These are phyloP conservation scores for Pholiota adiposa DNA, from an alignment of 1,284 basidiomycete genomes.

Conservation along the genomic window DNA sequence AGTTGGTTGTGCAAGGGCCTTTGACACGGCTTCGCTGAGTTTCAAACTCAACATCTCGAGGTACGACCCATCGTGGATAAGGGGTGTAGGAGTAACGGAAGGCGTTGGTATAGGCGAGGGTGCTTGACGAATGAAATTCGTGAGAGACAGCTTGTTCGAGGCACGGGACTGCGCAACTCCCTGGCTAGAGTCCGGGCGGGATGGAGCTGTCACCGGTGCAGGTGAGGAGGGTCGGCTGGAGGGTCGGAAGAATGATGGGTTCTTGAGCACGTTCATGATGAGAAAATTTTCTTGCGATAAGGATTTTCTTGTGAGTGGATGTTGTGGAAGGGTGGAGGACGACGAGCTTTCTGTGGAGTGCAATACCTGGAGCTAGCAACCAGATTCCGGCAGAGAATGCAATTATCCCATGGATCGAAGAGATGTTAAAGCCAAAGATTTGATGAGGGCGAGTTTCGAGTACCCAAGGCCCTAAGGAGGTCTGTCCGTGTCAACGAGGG, in stretches of 20 bases:
- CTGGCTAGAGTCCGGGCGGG: constrained; percentile 44
- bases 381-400: constrained; percentile 38
- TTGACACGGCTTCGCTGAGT: constrained; percentile 80
- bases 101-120: constrained; percentile 43
- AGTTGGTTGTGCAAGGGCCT: constrained; percentile 66
- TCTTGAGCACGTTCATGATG: constrained; percentile 68
- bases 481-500: constrained; percentile 70
- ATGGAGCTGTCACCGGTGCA: constrained; percentile 39
- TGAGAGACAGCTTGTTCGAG: constrained; percentile 60
- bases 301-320: constrained; percentile 8
- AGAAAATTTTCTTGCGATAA: constrained; percentile 18
- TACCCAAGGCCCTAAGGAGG: constrained; percentile 64
- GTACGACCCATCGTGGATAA: constrained; percentile 78
- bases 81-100: constrained; percentile 44
- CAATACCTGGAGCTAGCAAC: constrained; percentile 26
- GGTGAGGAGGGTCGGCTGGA: constrained; percentile 67
- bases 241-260: constrained; percentile 67
- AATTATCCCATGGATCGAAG: constrained; percentile 70
- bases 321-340: constrained; percentile 10
- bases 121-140: constrained; percentile 56
- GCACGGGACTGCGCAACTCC: constrained; percentile 48
- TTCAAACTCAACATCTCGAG: constrained; percentile 75
- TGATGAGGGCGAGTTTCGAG: constrained; percentile 21
- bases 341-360: constrained; percentile 15
- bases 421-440: constrained; percentile 17